Evolutionary conservation across 352 stramenopile genomes (phyloP).

Genomic region (Thalassiosira mediterranea): DNA sequence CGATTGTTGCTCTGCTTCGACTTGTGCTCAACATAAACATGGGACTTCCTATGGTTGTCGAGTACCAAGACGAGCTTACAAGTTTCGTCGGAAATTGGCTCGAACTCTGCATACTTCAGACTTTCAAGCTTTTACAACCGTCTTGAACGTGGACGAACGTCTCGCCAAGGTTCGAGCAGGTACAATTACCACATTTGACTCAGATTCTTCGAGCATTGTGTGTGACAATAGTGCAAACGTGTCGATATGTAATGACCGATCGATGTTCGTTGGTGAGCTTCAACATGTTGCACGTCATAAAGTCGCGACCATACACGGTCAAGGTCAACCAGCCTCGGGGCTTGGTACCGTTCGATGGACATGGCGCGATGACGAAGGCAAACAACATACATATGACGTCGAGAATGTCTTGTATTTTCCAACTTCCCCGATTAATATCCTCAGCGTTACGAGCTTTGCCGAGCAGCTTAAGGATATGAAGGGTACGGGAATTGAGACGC

Average conservation of each 20-base stretch:
- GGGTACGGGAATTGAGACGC: not conserved
- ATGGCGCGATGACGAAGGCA: not conserved
- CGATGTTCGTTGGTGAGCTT: not conserved
- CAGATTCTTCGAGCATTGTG: no score
- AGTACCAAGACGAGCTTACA: no score
- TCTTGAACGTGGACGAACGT: no score
- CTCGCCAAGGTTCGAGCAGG: no score
- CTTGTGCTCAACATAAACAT: no score
- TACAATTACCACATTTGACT: no score
- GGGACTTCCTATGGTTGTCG: no score
- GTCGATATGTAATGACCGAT: slow-evolving; percentile 3
- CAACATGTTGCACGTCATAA: not conserved
- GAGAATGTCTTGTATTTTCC: slow-evolving; percentile 23
- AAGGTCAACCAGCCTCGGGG: no score
- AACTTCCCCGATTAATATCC: slow-evolving; percentile 25
- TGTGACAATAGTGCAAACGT: not conserved
- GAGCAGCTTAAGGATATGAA: slow-evolving; percentile 21
- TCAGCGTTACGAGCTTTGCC: slow-evolving; percentile 16
- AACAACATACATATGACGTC: slow-evolving; percentile 18
- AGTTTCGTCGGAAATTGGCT: no score
- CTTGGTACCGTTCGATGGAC: not conserved
- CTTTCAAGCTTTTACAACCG: no score
- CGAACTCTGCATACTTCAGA: no score
- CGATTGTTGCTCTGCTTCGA: no score
- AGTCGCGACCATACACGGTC: not conserved